Conservation (phyloP, 345 rosid genomes). For the Punica granatum region DNA sequence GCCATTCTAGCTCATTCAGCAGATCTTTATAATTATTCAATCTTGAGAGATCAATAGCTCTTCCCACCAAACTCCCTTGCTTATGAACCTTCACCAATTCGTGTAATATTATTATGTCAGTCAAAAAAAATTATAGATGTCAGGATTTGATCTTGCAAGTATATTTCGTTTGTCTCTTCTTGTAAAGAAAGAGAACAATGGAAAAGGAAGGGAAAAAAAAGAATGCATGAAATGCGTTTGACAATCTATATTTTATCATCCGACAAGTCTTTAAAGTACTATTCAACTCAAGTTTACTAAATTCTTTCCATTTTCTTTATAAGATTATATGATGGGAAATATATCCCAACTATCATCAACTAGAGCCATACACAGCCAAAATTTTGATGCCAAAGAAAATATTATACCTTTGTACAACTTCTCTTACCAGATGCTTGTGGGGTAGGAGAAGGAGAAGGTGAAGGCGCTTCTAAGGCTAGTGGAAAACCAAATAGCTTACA, state of each 20-base stretch:
- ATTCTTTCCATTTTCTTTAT: not conserved
- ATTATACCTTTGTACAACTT: constrained; percentile 76
- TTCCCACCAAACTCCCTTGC: constrained; percentile 92
- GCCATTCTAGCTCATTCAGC: constrained; percentile 59
- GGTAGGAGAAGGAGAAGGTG: constrained; percentile 25
- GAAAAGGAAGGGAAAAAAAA: not conserved
- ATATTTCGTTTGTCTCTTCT: not conserved
- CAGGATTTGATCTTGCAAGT: not conserved
- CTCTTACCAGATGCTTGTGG: constrained; percentile 70
- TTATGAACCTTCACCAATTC: constrained; percentile 65
- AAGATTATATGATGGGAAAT: not conserved
- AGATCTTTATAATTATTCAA: constrained; percentile 67
- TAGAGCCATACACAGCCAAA: not conserved
- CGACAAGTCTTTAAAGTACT: not conserved
- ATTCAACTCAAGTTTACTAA: not conserved
- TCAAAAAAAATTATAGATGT: not conserved
- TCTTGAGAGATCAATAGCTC: constrained; percentile 77
- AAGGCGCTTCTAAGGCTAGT: constrained; percentile 44
- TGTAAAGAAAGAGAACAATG: too few relatives aligned
- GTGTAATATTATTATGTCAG: not conserved
- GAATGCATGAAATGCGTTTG: not conserved
- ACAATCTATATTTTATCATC: not conserved
- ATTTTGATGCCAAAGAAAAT: constrained; percentile 9
- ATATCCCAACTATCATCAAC: not conserved
- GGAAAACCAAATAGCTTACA: constrained; percentile 86